Evolutionary conservation across 2,329 filamentous ascomycete genomes (phyloP).

Genomic region (Chaetothyriales sp.): DNA sequence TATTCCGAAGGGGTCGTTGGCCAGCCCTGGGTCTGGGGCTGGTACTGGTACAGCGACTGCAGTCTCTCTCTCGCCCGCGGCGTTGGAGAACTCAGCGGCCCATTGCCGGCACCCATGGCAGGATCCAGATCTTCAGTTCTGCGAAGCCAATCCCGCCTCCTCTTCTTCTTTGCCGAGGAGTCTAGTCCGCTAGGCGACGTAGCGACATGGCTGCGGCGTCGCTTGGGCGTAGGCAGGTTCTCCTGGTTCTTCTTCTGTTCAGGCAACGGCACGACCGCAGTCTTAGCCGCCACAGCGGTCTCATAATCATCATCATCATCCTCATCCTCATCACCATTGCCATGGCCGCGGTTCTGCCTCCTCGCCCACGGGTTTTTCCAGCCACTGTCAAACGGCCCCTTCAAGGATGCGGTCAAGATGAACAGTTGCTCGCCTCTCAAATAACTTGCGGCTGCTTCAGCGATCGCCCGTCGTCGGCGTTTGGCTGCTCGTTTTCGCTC

Average conservation of each 20-base stretch:
- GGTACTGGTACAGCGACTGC: neutral
- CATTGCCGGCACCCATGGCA: neutral
- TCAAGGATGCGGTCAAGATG: constrained; percentile 31
- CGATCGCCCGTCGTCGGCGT: constrained; percentile 27
- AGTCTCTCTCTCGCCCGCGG: neutral
- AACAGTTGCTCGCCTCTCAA: constrained; percentile 29
- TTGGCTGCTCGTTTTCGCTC: constrained; percentile 21
- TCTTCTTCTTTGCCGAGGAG: neutral
- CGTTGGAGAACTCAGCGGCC: neutral
- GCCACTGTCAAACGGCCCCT: constrained; percentile 29
- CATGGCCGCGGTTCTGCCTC: constrained; percentile 12
- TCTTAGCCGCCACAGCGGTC: too few relatives aligned
- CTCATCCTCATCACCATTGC: neutral
- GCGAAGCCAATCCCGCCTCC: neutral
- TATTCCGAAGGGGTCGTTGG: too few relatives aligned
- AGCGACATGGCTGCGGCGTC: neutral
- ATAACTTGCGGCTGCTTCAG: constrained; percentile 25
- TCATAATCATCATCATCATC: too few relatives aligned
- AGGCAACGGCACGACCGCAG: too few relatives aligned
- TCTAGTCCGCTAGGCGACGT: too few relatives aligned
- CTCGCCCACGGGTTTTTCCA: constrained; percentile 33
- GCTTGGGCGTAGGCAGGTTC: neutral
- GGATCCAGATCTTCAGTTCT: neutral
- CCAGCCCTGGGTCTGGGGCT: too few relatives aligned
- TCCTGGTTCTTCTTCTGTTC: neutral